Percentiles rank a stretch among this genome's conserved stretches.
phyloP scores from a whole-genome alignment of 192 early-diverging fungal species.

The Coemansia sp. region DNA sequence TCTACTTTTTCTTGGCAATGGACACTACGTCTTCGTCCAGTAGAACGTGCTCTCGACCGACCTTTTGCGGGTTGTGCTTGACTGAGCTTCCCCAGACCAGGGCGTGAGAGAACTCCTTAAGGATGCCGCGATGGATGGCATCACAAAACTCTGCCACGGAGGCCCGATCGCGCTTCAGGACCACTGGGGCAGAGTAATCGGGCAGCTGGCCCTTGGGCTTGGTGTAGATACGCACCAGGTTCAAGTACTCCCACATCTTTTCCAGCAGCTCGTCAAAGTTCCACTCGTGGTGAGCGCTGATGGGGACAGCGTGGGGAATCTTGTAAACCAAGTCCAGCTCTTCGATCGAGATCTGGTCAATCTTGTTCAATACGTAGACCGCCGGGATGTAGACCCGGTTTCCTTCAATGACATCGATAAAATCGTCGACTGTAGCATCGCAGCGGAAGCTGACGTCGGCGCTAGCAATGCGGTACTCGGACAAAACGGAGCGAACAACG shows the following conservation, averaged over 20 bases:
- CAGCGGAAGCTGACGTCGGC: constrained; percentile 93
- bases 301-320: constrained; percentile 91
- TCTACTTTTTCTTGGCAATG: constrained; percentile 64
- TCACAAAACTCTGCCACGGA: constrained; percentile 94
- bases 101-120: constrained; percentile 89
- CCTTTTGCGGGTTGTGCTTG: constrained; percentile 98
- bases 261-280: constrained; percentile 98
- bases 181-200: constrained; percentile 92
- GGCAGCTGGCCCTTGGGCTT: constrained; percentile 95
- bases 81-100: constrained; percentile 94
- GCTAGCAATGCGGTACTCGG: constrained; percentile 96
- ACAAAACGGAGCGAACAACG: constrained; percentile 88
- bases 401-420: constrained; percentile 98
- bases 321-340: constrained; percentile 96
- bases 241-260: constrained; percentile 74
- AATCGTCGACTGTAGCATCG: constrained; percentile 90
- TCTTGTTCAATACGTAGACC: constrained; percentile 98
- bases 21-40: constrained; percentile 97
- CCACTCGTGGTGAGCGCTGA: constrained; percentile 81
- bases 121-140: constrained; percentile 90
- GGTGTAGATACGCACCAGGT: constrained; percentile 82
- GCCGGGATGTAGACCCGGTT: constrained; percentile 93
- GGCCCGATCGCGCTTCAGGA: constrained; percentile 68
- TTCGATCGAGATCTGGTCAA: constrained; percentile 95
- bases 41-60: constrained; percentile 89